Evolutionary conservation across 2,329 filamentous ascomycete genomes (phyloP).

Genomic region (Xylariaceae sp.): DNA sequence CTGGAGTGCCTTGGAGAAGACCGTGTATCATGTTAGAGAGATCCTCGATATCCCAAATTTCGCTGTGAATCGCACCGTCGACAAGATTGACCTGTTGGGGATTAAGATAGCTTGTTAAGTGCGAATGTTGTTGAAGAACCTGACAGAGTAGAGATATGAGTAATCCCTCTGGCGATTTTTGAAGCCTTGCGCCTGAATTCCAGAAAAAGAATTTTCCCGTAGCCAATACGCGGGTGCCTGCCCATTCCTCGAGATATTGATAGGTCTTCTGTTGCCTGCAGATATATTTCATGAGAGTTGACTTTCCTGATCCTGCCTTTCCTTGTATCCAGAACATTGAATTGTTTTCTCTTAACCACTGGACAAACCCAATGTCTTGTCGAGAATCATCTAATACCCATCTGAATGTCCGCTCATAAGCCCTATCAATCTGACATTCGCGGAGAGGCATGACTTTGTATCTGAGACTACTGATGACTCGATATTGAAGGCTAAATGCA

Average conservation of each 20-base stretch:
- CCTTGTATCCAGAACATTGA: neutral
- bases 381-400: neutral
- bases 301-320: neutral
- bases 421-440: neutral
- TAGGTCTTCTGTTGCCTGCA: neutral
- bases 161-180: neutral
- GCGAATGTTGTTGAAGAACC: neutral
- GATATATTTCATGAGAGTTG: neutral
- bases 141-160: neutral
- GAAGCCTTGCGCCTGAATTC: neutral
- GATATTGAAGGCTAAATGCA: neutral
- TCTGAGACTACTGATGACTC: neutral
- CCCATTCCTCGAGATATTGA: neutral
- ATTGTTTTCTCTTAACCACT: neutral
- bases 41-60: neutral
- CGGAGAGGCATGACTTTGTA: neutral
- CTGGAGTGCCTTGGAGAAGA: neutral
- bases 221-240: neutral
- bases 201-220: neutral
- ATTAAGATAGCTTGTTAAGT: neutral
- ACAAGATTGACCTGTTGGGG: neutral
- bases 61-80: neutral
- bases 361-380: neutral
- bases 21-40: neutral
- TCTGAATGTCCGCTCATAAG: neutral